Base-by-base conservation (phyloP, 495 filamentous ascomycete species). In the Daldinia bambusicola region DNA sequence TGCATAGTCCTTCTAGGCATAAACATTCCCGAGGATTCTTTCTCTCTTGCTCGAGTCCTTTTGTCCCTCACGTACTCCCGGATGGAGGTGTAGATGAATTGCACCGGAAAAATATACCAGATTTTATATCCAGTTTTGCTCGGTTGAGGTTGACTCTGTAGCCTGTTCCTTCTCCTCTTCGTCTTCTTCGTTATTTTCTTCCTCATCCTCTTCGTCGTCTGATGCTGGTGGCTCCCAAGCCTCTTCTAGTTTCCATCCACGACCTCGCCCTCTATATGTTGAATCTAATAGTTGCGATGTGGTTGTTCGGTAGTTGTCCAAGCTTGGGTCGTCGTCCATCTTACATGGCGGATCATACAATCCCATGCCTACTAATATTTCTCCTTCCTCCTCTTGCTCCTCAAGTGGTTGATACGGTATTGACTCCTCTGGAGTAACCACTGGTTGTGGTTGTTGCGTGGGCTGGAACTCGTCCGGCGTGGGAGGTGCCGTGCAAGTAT, bases 201-300 rank as follows among this genome's bases (percentile, higher is more conserved):
- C 86, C 0, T 87, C 84, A 6, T 88, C 86, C 6, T 90, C 84
- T 32, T 88, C 86, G 6, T 90, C 88, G 32, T 89, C 85, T 6
- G 80, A 77, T 14, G 79, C 82, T 6, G 91, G 90, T 12, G 93
- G 92, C 36, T 89, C 88, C 85, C 92, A 96, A 5, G 90, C 90
- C 67, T 95, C 92, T 81, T 94, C 92, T 13, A 96, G 81, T 74
- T 94, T 96, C 72, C 94, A 78, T 0, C 92, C 92, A 74, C 92
- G 92, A 45, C 92, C 91, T 12, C 82, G 79, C 4, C 78, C 64
- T 53, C 64, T 77, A 74, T 74, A 79, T 12, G 73, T 76, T 37
- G 76, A 71, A 16, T 82, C 83, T 22, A 88, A 57, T 10, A 84
- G 74, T 16, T 84, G 84, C 5, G 84, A 82, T 36, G 84, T 84